Percentiles rank a stretch among this genome's conserved stretches.
Evolutionary conservation across 2,329 filamentous ascomycete genomes (phyloP).

Genomic region (Hypocrella siamensis): DNA sequence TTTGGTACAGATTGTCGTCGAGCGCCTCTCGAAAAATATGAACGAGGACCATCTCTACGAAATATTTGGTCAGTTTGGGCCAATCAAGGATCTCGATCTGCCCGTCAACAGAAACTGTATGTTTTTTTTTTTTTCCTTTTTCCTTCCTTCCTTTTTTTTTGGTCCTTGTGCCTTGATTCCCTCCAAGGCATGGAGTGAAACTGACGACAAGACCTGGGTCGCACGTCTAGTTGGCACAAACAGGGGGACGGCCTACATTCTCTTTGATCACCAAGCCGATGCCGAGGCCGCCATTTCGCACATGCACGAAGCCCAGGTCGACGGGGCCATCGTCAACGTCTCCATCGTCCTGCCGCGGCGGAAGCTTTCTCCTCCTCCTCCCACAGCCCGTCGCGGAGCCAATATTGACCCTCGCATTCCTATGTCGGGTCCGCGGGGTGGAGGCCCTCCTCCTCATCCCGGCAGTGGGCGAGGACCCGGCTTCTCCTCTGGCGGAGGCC

Average conservation of each 20-base stretch:
- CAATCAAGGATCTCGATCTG: slow-evolving; percentile 74
- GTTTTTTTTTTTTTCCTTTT: slow-evolving; percentile 10
- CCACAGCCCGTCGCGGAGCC: slow-evolving; percentile 47
- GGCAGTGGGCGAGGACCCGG: slow-evolving; percentile 12
- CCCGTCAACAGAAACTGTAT: slow-evolving; percentile 77
- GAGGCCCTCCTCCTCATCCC: slow-evolving; percentile 11
- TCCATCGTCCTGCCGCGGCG: slow-evolving; percentile 76
- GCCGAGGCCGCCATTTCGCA: slow-evolving; percentile 82
- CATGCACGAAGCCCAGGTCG: slow-evolving; percentile 95
- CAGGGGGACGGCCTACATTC: slow-evolving; percentile 82
- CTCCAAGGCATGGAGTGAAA: background rate
- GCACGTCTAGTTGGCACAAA: slow-evolving; percentile 58
- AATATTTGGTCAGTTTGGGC: slow-evolving; percentile 81
- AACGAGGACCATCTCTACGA: slow-evolving; percentile 77
- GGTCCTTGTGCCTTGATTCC: background rate
- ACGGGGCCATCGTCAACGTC: slow-evolving; percentile 69
- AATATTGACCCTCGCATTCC: slow-evolving; percentile 36
- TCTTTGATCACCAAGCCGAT: slow-evolving; percentile 61
- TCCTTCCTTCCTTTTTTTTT: background rate
- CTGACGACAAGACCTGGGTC: too few species aligned
- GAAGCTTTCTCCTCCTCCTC: slow-evolving; percentile 69
- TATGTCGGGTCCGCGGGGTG: slow-evolving; percentile 15
- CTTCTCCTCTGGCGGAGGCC: slow-evolving; percentile 17
- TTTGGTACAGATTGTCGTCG: slow-evolving; percentile 93
- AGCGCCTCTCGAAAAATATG: slow-evolving; percentile 90